Conservation (phyloP, 2,329 filamentous ascomycete species). For the Penicillium sp. region DNA sequence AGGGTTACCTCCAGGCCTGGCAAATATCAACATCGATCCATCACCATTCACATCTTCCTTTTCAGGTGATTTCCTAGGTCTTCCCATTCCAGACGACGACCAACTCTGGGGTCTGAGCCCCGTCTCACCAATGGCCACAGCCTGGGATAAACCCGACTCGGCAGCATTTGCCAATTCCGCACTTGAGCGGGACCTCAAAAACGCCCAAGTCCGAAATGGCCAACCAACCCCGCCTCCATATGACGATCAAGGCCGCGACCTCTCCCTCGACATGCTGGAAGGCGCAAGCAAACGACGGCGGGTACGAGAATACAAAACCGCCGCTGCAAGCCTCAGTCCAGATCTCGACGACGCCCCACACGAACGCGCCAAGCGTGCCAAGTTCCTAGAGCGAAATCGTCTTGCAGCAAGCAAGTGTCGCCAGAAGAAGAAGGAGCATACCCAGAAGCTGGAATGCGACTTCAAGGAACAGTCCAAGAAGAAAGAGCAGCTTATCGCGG, state of each 20-base stretch:
- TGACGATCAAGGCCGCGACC: constrained; percentile 27
- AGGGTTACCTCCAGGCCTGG: background rate
- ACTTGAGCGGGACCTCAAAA: constrained; percentile 35
- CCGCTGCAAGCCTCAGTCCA: constrained; percentile 23
- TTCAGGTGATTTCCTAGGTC: constrained; percentile 30
- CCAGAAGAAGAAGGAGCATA: constrained; percentile 63
- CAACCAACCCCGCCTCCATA: constrained; percentile 40
- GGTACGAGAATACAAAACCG: constrained; percentile 15
- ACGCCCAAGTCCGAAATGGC: constrained; percentile 40
- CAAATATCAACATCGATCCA: constrained; percentile 6
- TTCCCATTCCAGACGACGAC: constrained; percentile 34
- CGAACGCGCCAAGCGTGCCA: constrained; percentile 48
- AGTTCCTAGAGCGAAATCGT: constrained; percentile 60
- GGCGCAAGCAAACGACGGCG: constrained; percentile 24
- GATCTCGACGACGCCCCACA: constrained; percentile 23
- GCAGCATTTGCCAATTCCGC: constrained; percentile 26
- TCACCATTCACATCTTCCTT: constrained; percentile 21
- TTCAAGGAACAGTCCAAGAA: constrained; percentile 39
- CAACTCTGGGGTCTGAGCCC: constrained; percentile 35
- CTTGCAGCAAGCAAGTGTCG: constrained; percentile 61
- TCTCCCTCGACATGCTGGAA: constrained; percentile 19
- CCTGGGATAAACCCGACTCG: constrained; percentile 32
- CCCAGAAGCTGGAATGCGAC: constrained; percentile 49
- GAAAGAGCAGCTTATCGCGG: constrained; percentile 32
- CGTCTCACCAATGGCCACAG: constrained; percentile 26